phyloP scores from a whole-genome alignment of 2,329 filamentous ascomycete genomes.

The Fusarium abutilonis region DNA sequence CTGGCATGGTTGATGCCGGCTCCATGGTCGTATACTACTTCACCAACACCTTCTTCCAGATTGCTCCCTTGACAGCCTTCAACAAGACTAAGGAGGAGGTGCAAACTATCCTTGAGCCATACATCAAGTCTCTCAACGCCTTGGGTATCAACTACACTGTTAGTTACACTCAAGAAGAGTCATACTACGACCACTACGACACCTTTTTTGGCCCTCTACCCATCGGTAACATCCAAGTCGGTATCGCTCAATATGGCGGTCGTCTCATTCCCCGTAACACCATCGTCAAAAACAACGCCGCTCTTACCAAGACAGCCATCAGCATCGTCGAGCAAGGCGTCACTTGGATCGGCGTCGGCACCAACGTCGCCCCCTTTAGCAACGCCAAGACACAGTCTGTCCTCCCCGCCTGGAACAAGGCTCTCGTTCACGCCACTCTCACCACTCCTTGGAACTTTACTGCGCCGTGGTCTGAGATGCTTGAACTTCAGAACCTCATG shows the following conservation, averaged over 20 bases:
- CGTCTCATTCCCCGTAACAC: slow-evolving; percentile 54
- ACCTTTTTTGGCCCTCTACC: slow-evolving; percentile 55
- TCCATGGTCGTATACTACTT: slow-evolving; percentile 61
- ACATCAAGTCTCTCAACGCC: slow-evolving; percentile 16
- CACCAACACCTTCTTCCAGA: slow-evolving; percentile 56
- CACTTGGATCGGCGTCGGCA: slow-evolving; percentile 45
- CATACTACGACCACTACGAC: slow-evolving; percentile 55
- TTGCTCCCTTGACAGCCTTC: slow-evolving; percentile 55
- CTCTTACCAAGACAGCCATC: slow-evolving; percentile 13
- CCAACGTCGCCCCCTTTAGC: slow-evolving; percentile 43
- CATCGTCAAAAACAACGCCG: slow-evolving; percentile 7
- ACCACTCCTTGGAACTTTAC: slow-evolving; percentile 45
- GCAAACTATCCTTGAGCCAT: slow-evolving; percentile 51
- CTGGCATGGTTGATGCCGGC: slow-evolving; percentile 60
- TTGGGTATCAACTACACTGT: slow-evolving; percentile 24
- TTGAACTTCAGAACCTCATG: slow-evolving; percentile 46
- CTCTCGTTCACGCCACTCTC: slow-evolving; percentile 47
- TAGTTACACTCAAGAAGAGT: slow-evolving; percentile 24
- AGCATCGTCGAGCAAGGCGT: slow-evolving; percentile 38
- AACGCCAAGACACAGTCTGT: slow-evolving; percentile 48
- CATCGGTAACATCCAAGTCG: slow-evolving; percentile 48
- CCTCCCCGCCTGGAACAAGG: slow-evolving; percentile 53
- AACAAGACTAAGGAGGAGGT: slow-evolving; percentile 57
- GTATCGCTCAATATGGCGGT: slow-evolving; percentile 50
- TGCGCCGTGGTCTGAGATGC: slow-evolving; percentile 45